phyloP scores from a whole-genome alignment of 2,329 filamentous ascomycete species.

The Diplodia sapinea region DNA sequence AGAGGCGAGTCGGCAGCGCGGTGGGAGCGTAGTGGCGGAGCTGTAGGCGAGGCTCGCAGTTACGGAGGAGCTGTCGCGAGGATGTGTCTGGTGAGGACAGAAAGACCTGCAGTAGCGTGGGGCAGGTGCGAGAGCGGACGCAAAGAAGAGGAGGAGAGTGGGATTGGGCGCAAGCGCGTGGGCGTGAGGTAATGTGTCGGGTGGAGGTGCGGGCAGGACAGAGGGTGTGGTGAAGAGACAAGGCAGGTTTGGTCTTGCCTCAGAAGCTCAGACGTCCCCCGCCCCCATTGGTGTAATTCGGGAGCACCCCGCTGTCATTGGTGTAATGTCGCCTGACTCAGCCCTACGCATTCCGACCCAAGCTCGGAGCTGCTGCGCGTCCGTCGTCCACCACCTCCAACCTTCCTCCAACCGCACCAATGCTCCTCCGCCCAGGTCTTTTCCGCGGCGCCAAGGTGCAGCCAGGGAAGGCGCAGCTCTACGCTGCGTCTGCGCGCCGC shows the following conservation, averaged over 20 bases:
- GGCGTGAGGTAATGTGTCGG: not conserved
- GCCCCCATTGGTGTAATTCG: too few species aligned
- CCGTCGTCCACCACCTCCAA: not conserved
- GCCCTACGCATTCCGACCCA: too few species aligned
- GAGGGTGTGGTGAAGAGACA: constrained; percentile 7
- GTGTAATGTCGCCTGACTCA: too few species aligned
- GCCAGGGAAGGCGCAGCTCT: not conserved
- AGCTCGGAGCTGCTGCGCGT: not conserved
- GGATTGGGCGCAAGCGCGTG: constrained; percentile 24
- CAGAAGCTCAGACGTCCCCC: not conserved
- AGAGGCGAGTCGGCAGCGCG: constrained; percentile 4
- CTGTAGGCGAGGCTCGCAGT: constrained; percentile 5
- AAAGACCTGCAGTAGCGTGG: constrained; percentile 22
- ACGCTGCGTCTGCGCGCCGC: constrained; percentile 1
- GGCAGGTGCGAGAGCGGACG: constrained; percentile 15
- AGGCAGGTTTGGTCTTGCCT: constrained; percentile 9
- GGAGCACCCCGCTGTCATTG: too few species aligned
- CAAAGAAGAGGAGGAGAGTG: constrained; percentile 21
- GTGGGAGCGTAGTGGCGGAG: constrained; percentile 19
- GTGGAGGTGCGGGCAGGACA: constrained; percentile 4
- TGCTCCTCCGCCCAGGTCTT: constrained; percentile 15
- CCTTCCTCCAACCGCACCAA: constrained; percentile 3
- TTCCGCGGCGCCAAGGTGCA: constrained; percentile 10
- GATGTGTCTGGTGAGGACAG: not conserved
- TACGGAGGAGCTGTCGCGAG: constrained; percentile 13